A percentile compares a stretch with the other conserved stretches of the same genome.
Conservation (phyloP, 768 basidiomycete species). For the Clitopilus passeckerianus region DNA sequence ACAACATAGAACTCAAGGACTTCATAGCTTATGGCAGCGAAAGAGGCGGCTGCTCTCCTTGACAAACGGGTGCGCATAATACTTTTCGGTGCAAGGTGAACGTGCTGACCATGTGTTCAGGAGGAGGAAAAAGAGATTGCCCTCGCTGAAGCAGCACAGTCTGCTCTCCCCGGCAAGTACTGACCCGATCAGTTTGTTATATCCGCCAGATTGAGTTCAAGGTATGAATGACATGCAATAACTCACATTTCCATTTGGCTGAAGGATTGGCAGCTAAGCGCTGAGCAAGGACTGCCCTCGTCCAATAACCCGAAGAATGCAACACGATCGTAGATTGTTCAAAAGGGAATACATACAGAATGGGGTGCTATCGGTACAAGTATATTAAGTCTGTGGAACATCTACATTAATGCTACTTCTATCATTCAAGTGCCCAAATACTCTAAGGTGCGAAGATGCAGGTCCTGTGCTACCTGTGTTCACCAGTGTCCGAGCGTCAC, state of each 20-base stretch:
- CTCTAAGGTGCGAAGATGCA: neutral
- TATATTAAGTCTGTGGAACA: too few species aligned
- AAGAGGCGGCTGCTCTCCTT: slow-evolving; percentile 18
- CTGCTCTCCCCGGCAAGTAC: slow-evolving; percentile 16
- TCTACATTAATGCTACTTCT: neutral
- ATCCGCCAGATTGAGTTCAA: neutral
- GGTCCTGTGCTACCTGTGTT: slow-evolving; percentile 2
- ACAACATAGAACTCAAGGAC: neutral
- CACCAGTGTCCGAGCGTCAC: slow-evolving; percentile 69
- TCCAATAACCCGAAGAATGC: too few species aligned
- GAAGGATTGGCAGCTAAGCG: too few species aligned
- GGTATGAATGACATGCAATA: neutral
- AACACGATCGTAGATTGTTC: too few species aligned
- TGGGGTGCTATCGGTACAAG: too few species aligned
- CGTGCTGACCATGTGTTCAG: slow-evolving; percentile 13
- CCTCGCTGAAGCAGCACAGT: slow-evolving; percentile 36
- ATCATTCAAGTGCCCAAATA: neutral
- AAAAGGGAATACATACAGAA: too few species aligned
- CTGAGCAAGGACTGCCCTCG: too few species aligned
- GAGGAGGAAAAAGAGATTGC: slow-evolving; percentile 33
- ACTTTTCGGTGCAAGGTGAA: neutral
- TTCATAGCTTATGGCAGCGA: slow-evolving; percentile 26
- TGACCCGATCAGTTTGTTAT: neutral
- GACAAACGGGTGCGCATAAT: slow-evolving; percentile 24
- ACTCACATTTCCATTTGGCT: too few species aligned